Evolutionary conservation across 352 stramenopile species (phyloP), one percentile per base, ranked within the genome.

Genomic region (Globisporangium okanoganense): DNA sequence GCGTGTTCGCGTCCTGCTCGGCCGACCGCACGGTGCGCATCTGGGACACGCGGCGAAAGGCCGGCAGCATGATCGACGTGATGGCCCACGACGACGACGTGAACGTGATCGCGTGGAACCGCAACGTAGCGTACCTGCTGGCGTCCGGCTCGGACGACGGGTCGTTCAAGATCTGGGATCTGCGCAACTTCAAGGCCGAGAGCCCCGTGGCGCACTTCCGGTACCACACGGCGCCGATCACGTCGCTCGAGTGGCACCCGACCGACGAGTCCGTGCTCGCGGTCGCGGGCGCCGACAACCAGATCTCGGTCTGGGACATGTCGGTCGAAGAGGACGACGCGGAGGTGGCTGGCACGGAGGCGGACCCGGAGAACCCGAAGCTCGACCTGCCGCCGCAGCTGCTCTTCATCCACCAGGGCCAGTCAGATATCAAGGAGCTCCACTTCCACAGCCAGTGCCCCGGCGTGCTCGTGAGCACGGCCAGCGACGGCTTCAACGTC

Each of bases 61-160:
- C 77, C 27, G 83, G 88, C 61, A 89, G 92, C 61, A 98, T 99
- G 94, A 71, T 99, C 50, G 89, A 92, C 58, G 82, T 98, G 53
- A 74, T 93, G 44, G 94, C 95, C 27, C 95, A 99, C 67, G 87
- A 96, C 48, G 78, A 96, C 43, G 98, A 99, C 74, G 96, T 99
- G 31, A 99, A 99, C 78, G 97, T 99, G 29, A 97, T 99, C 65
- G 90, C 84, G 65, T 99, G 98, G 98, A 99, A 99, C 87, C 78
- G 84, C 40, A 96, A 97, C 71, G 96, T 99, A 6, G 83, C 85
- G 4, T 99, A 99, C 73, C 73, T 99, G 56, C 76, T 99, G 31
- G 97, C 96, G 1, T 99, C 93, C 13, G 98, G 97, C 43, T 97
- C 86, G 56, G 98, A 99, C 75, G 97, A 99, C 72, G 97, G 97